Evolutionary conservation across 2,329 filamentous ascomycete genomes (phyloP).

Genomic region (Fusarium setosum): DNA sequence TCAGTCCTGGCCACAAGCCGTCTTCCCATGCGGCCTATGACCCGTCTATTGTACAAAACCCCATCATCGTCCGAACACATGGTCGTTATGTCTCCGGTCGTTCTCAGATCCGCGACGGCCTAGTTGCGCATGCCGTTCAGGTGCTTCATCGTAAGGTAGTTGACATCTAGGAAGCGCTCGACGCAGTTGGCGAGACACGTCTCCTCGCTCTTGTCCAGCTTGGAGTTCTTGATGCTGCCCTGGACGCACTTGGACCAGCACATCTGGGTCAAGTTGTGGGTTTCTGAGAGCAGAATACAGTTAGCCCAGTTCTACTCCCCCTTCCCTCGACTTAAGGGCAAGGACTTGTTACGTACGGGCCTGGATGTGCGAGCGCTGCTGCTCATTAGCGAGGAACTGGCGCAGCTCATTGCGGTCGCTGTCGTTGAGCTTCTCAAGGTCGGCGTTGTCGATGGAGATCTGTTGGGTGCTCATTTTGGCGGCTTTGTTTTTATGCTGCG

Average conservation of each 20-base stretch:
- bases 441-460: slow-evolving; percentile 62
- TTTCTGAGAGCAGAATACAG: slow-evolving; percentile 51
- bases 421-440: slow-evolving; percentile 80
- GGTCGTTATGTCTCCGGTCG: background rate
- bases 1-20: background rate
- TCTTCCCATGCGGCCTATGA: background rate
- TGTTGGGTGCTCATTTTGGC: slow-evolving; percentile 51
- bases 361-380: slow-evolving; percentile 80
- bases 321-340: background rate
- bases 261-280: slow-evolving; percentile 71
- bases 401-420: slow-evolving; percentile 89
- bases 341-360: slow-evolving; percentile 62
- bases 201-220: slow-evolving; percentile 83
- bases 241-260: slow-evolving; percentile 98
- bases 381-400: slow-evolving; percentile 85
- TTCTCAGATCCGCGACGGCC: background rate
- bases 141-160: slow-evolving; percentile 86
- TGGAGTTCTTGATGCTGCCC: slow-evolving; percentile 74
- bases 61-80: slow-evolving; percentile 6
- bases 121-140: slow-evolving; percentile 70
- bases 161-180: slow-evolving; percentile 91
- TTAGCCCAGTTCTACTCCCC: slow-evolving; percentile 13
- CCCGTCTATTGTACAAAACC: slow-evolving; percentile 32
- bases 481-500: slow-evolving; percentile 1
- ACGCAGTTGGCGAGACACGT: slow-evolving; percentile 92